phyloP scores from a whole-genome alignment of 2,329 filamentous ascomycete species.

The Cadophora luteo-olivacea region DNA sequence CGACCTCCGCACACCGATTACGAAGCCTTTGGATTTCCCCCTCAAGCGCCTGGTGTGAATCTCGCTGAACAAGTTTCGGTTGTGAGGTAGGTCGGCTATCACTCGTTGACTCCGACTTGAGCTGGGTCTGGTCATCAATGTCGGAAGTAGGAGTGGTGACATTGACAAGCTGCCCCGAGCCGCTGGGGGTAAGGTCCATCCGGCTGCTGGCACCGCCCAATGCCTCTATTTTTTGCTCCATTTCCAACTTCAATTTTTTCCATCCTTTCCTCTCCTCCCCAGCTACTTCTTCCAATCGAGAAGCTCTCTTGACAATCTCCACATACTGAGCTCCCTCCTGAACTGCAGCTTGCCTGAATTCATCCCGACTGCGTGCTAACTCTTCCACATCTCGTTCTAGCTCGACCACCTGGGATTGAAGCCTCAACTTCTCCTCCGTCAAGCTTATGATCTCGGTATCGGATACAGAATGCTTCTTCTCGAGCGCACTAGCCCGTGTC shows the following conservation, averaged over 20 bases:
- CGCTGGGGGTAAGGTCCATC: conserved; percentile 16
- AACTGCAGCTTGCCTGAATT: conserved; percentile 46
- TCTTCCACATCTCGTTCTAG: conserved; percentile 58
- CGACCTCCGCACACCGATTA: conserved; percentile 38
- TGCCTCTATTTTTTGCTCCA: conserved; percentile 40
- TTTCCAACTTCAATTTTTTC: conserved; percentile 38
- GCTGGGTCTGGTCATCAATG: conserved; percentile 8
- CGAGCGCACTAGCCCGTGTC: conserved; percentile 55
- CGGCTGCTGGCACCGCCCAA: conserved; percentile 26
- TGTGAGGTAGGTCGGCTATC: conserved; percentile 19
- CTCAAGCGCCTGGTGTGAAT: conserved; percentile 32
- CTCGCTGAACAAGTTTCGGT: conserved; percentile 14
- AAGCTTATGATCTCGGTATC: conserved; percentile 59
- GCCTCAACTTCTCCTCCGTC: conserved; percentile 55
- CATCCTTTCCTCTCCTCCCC: conserved; percentile 41
- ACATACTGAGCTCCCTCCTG: conserved; percentile 45
- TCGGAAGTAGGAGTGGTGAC: conserved; percentile 19
- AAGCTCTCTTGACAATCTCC: conserved; percentile 45
- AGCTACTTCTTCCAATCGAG: conserved; percentile 41
- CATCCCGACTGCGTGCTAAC: conserved; percentile 54
- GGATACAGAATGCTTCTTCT: conserved; percentile 56
- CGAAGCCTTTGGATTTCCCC: conserved; percentile 39
- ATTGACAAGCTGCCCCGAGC: background rate
- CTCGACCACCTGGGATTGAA: conserved; percentile 53
- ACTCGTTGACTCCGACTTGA: conserved; percentile 29